Evolutionary conservation across 1,284 basidiomycete genomes (phyloP), one percentile per base, ranked within the genome.

Genomic region (Melampsora allii-populina): DNA sequence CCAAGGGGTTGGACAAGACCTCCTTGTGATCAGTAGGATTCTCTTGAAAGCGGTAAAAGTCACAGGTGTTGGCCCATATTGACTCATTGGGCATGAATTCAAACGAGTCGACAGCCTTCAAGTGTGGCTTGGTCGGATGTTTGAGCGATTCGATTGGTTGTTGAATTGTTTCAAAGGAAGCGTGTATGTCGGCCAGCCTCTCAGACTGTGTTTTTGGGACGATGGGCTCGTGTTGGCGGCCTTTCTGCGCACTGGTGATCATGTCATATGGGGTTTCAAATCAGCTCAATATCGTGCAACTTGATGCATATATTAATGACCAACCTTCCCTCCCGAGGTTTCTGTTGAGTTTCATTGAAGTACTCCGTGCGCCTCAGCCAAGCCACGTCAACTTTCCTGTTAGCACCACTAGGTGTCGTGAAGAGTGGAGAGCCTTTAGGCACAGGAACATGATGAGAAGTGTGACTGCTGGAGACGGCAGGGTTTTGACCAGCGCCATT

Each of bases 291-390:
- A n/a, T 53, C 42, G 19, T 9, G 21, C 3, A 46, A 4, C n/a
- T 14, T 14, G 17, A 17, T 53, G 39, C 3, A 10, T 21, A 53
- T 14, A 2, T 4, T n/a, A 5, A 66, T 14, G 7, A 63, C 67
- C 56, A 33, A 71, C 67, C 63, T 50, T 19, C 45, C 53, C 31
- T 63, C 60, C n/a, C 60, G 59, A 63, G 67, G 48, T 71, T 63
- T 63, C 17, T 71, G 48, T 46, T 67, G 48, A 42, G 29, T 82
- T 79, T 12, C 84, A 80, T 39, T 89, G 76, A 94, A 85, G 79
- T 94, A 93, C 78, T 92, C 91, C 0, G 92, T 93, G 80, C 90
- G 91, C 67, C 92, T 86, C 75, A 96, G 84, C 92, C 92, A 96
- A 4, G 91, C 86, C 14, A 94, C 92, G 72, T 91, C 87, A 7